phyloP scores from a whole-genome alignment of 139 green algal genomes.

The Pleodorina starrii region DNA sequence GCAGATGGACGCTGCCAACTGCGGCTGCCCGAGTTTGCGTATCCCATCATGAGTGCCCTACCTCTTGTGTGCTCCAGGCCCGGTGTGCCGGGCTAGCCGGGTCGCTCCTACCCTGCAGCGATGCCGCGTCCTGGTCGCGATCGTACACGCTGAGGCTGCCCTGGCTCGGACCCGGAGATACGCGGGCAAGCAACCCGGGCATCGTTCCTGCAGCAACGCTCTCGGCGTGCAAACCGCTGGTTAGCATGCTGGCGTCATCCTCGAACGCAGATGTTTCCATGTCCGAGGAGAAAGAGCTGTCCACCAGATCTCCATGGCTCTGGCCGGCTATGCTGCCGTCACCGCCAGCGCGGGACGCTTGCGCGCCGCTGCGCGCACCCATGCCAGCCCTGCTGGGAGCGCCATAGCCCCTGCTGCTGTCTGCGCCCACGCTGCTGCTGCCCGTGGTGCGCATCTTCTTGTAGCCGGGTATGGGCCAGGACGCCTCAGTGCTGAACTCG shows the following conservation, averaged over 20 bases:
- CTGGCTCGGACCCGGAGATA: background rate
- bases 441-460: slow-evolving; percentile 8
- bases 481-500: slow-evolving; percentile 16
- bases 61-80: background rate
- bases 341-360: background rate
- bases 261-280: background rate
- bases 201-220: background rate
- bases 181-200: background rate
- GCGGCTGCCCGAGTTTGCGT: no score
- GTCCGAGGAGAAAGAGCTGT: background rate
- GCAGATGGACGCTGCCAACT: no score
- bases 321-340: background rate
- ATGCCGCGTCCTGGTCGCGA: background rate
- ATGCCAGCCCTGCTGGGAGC: background rate
- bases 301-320: background rate
- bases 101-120: background rate
- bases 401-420: background rate
- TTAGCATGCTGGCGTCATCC: background rate
- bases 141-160: background rate
- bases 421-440: background rate
- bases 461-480: background rate
- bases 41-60: no score
- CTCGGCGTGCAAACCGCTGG: background rate
- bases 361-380: background rate
- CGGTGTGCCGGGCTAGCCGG: background rate